Conservation (phyloP, 257 asterid species). For the Lycium ferocissimum region DNA sequence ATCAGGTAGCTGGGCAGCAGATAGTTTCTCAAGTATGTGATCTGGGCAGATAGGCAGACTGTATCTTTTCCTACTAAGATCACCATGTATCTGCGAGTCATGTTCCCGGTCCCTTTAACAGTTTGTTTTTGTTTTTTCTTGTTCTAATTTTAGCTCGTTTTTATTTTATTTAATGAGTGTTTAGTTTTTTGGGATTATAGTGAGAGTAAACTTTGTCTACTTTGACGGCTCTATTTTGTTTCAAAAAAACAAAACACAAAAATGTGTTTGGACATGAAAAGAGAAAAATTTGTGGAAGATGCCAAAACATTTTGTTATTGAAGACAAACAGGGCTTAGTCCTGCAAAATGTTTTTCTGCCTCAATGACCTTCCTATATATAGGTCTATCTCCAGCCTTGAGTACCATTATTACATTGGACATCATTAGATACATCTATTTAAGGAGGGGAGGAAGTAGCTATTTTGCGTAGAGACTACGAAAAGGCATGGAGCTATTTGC, state of each 20-base stretch:
- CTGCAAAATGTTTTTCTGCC: neutral
- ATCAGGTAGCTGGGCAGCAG: neutral
- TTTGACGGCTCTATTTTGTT: neutral
- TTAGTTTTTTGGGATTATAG: neutral
- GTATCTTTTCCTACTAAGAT: conserved; percentile 4
- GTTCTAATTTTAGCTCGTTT: neutral
- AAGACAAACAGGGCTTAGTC: neutral
- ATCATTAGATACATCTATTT: conserved; percentile 18
- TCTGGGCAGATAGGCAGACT: neutral
- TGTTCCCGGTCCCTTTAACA: neutral
- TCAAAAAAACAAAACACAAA: neutral
- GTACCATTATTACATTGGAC: neutral
- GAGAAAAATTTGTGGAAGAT: neutral
- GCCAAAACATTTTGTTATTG: neutral
- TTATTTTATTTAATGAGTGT: neutral
- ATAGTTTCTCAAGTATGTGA: conserved; percentile 18
- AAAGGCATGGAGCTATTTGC: neutral
- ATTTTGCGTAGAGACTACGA: neutral
- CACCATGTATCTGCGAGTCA: neutral
- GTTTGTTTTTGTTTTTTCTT: neutral
- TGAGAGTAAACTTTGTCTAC: neutral
- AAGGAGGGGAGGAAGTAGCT: neutral
- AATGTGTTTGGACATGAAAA: neutral
- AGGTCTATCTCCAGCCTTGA: neutral
- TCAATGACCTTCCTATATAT: conserved; percentile 14